These are phyloP conservation scores for Blastomyces gilchristii DNA, from an alignment of 2,329 filamentous ascomycete genomes.

Conservation along the genomic window DNA sequence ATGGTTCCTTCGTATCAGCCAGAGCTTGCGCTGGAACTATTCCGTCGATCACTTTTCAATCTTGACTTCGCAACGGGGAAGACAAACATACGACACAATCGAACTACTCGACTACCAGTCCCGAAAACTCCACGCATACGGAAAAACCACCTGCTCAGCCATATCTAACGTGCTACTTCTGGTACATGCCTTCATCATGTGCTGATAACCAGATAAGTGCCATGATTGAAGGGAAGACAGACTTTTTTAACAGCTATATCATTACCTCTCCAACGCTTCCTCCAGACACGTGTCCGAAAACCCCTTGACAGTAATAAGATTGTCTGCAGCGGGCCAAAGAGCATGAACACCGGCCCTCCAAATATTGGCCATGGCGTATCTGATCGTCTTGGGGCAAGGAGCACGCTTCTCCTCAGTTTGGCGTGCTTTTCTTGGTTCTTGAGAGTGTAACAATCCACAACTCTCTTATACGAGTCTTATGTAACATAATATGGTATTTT, in stretches of 20 bases:
- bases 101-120: neutral
- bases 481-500: neutral
- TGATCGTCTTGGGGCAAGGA: neutral
- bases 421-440: neutral
- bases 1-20: conserved; percentile 46
- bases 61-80: conserved; percentile 47
- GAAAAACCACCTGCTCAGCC: neutral
- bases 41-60: conserved; percentile 42
- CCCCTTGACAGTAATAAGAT: neutral
- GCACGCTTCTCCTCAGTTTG: neutral
- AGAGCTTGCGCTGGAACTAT: conserved; percentile 45
- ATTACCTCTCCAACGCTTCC: neutral
- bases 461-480: neutral
- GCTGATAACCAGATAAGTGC: neutral
- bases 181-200: neutral
- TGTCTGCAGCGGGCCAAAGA: neutral
- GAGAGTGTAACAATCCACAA: neutral
- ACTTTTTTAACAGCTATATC: neutral
- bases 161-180: neutral
- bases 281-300: neutral
- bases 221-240: neutral
- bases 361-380: neutral
- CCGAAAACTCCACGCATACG: neutral
- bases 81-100: conserved; percentile 27
- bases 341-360: neutral